Evolutionary conservation across 208 protist species (phyloP).

Genomic region (Leishmania arabica): DNA sequence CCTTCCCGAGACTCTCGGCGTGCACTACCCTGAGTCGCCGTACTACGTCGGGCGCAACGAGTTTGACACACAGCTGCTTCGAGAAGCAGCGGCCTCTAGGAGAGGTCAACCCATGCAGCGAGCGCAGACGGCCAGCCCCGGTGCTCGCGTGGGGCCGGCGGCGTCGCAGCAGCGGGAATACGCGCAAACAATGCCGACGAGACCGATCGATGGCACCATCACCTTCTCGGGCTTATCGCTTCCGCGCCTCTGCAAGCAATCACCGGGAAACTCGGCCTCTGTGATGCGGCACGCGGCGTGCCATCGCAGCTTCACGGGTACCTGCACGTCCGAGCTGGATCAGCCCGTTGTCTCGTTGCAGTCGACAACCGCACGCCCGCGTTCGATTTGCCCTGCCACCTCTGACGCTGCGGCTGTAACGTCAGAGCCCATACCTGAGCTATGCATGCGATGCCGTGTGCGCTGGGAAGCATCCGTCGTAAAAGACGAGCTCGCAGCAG

Average conservation of each 20-base stretch:
- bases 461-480: slow-evolving; percentile 2
- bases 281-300: not conserved
- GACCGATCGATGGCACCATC: not conserved
- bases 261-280: not conserved
- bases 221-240: not conserved
- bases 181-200: not conserved
- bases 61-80: slow-evolving; percentile 20
- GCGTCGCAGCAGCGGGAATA: not conserved
- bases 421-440: not conserved
- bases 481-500: slow-evolving; percentile 6
- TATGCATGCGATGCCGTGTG: slow-evolving; percentile 3
- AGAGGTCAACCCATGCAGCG: not conserved
- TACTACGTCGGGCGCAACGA: slow-evolving; percentile 22
- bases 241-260: not conserved
- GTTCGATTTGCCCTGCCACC: not conserved
- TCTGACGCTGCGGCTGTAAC: not conserved
- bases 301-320: not conserved
- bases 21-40: slow-evolving; percentile 13
- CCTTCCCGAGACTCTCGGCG: slow-evolving; percentile 18
- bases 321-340: not conserved
- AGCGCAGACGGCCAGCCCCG: not conserved
- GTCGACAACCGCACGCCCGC: not conserved
- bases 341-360: not conserved
- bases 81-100: not conserved
- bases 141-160: not conserved